Conservation (phyloP, 352 stramenopile species). For the Phytophthora constricta region DNA sequence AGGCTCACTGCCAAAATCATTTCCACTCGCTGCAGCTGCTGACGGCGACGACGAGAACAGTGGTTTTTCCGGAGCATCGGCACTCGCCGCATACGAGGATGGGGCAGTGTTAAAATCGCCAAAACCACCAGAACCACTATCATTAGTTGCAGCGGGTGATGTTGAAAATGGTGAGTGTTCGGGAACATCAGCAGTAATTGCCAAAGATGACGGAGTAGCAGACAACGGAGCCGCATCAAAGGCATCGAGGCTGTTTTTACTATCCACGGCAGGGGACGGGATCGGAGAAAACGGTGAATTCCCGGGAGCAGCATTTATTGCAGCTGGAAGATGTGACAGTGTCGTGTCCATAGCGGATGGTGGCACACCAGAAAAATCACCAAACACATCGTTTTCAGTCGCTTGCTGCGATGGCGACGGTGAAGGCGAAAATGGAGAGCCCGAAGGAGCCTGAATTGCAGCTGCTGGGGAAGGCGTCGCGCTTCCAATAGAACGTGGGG, state of each 20-base stretch:
- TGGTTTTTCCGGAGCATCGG: constrained; percentile 13
- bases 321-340: constrained; percentile 4
- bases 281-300: constrained; percentile 17
- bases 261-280: not conserved
- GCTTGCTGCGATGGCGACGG: constrained; percentile 25
- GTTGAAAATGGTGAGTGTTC: constrained; percentile 28
- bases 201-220: not conserved
- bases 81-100: constrained; percentile 3
- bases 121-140: constrained; percentile 27
- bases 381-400: constrained; percentile 16
- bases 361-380: constrained; percentile 5
- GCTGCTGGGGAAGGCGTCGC: constrained; percentile 21
- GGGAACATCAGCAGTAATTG: not conserved
- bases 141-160: constrained; percentile 21
- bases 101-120: constrained; percentile 27
- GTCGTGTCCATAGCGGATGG: not conserved
- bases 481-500: constrained; percentile 32
- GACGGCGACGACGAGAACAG: constrained; percentile 19
- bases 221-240: not conserved
- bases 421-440: constrained; percentile 29
- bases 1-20: constrained; percentile 4
- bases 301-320: not conserved
- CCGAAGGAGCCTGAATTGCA: constrained; percentile 6
- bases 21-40: constrained; percentile 25
- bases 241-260: constrained; percentile 6